Evolutionary conservation across 2,329 filamentous ascomycete genomes (phyloP), one percentile per base, ranked within the genome.

Genomic region (Diaporthe ampelina): DNA sequence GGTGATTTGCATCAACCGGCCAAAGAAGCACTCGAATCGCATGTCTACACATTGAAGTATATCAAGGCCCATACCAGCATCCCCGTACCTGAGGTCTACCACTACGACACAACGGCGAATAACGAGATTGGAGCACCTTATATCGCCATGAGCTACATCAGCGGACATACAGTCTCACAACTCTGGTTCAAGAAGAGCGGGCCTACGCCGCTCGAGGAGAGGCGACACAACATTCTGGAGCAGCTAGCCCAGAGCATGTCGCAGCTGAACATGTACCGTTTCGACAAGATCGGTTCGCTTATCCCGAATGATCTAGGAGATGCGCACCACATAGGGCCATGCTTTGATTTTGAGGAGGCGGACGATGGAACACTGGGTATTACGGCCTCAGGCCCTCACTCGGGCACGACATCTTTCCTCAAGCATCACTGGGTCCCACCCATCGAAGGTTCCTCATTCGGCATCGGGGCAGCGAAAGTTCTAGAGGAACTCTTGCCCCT

Each of bases 51-150:
- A 8, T n/a, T 58, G 10, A 19, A 48, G 0, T 70, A 24, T 4
- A 58, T 45, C 37, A 48, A 3, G 10, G n/a, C 32, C 1, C 19
- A 70, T 26, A 45, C 52, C 1, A n/a, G 7, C 13, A 24, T 35
- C 11, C 67, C 29, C 6, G 26, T 70, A 4, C 67, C 67, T 1
- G 7, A 45, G 26, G 26, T 70, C 19, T 70, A 24, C 19, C 9
- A 48, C 19, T 35, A 45, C 13, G 40, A 70, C 2, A 70, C 32
- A 6, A 56, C 32, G 32, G 65, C 65, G 35, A 21, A 70, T 1
- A 45, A 70, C 15, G 37, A 58, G 50, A 70, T 70, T 10, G 10
- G 21, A 17, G 52, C 52, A 11, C 67, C 67, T 48, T 58, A 48
- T 2, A 48, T 58, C 17, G 21, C 67, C 26, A 37, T 58, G 52